phyloP scores from a whole-genome alignment of 2,329 filamentous ascomycete species.

The Lasiodiplodia citricola region DNA sequence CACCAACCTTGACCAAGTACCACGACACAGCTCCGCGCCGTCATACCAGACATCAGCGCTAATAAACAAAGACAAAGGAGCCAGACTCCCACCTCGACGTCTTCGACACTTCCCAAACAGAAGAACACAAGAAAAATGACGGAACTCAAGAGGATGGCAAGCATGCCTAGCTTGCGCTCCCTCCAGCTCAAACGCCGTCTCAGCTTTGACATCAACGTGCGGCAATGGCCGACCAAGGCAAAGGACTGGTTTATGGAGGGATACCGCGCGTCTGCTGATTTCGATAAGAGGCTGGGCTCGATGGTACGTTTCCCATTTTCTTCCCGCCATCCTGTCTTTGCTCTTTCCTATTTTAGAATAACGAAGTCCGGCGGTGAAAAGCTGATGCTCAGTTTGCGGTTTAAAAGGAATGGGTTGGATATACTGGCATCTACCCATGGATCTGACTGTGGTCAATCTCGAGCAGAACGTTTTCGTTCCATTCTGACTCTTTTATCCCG shows the following conservation, averaged over 20 bases:
- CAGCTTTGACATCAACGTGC: background rate
- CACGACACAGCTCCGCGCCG: background rate
- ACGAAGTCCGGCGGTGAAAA: background rate
- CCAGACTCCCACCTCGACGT: background rate
- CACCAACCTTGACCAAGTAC: background rate
- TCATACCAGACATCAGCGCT: background rate
- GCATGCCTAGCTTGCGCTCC: slow-evolving; percentile 6
- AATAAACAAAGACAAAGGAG: background rate
- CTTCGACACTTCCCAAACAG: background rate
- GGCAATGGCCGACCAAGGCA: slow-evolving; percentile 1
- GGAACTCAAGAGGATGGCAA: slow-evolving; percentile 12
- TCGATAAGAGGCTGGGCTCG: slow-evolving; percentile 13
- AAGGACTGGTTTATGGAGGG: slow-evolving; percentile 20
- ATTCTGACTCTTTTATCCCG: background rate
- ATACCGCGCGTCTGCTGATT: slow-evolving; percentile 4
- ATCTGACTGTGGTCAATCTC: slow-evolving; percentile 2
- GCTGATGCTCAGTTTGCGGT: background rate
- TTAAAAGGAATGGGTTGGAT: slow-evolving; percentile 16
- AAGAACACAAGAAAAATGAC: background rate
- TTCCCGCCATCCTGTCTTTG: too few species aligned
- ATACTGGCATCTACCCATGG: slow-evolving; percentile 22
- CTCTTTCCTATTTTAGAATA: background rate
- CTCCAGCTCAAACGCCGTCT: slow-evolving; percentile 3
- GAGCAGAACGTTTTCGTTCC: slow-evolving; percentile 19
- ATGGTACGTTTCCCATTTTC: background rate